Base-by-base conservation (phyloP, 352 stramenopile genomes). In the Globisporangium canariense region DNA sequence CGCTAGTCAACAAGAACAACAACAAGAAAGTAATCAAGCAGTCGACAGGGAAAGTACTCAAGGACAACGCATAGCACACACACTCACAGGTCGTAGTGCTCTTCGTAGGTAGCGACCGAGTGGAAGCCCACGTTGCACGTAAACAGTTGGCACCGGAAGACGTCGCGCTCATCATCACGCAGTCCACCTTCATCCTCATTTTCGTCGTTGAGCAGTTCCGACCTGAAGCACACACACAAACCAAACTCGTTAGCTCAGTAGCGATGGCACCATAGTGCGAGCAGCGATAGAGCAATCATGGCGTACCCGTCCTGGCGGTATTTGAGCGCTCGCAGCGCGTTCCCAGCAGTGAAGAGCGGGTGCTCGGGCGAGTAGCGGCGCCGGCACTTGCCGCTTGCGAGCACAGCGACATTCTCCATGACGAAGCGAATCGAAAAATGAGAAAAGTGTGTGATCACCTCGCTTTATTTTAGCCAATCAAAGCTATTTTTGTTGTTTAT, bases 31-130 rank as follows among this genome's bases (percentile, higher is more conserved):
- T 28, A 46, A 11, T 43, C 34, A 40, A 36, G 7, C 32, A 36
- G 32, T 8, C 32, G 32, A 36, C 32, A 36, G 32, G 32, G 32
- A 8, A 36, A 36, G 7, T 1, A 36, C 32, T 9, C 32, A 36
- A 9, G 32, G 7, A 36, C 32, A 36, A 36, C 4, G 32, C 4
- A 36, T 8, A 36, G 14, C 36, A 52, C 30, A 43, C 5, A 14
- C 14, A 49, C 69, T 59, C 70, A 88, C 79, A 88, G 74, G 54
- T 85, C 75, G 62, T 88, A 88, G 64, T 88, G 79, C 28, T 88
- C 79, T 66, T 88, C 77, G 56, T 86, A 88, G 3, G 69, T 73
- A 20, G 60, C 64, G 38, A 81, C 45, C 18, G 77, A 79, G n/a
- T 68, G 66, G 58, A 86, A 88, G 13, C 36, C 70, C 4, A 81